Conservation (phyloP, 2,329 filamentous ascomycete species). For the Hypoxylon sp. region DNA sequence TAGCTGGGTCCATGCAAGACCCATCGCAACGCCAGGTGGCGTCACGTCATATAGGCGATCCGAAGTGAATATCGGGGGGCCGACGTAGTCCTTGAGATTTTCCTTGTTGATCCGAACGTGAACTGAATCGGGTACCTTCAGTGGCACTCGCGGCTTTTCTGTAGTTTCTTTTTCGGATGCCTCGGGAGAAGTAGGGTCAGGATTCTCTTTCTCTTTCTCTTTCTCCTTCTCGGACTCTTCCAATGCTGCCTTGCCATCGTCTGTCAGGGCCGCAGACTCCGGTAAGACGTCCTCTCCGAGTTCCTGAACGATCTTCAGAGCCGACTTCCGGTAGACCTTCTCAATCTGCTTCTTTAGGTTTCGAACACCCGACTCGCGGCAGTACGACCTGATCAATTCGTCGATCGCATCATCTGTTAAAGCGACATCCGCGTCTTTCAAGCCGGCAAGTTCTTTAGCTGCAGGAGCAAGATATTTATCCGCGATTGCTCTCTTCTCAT, state of each 20-base stretch:
- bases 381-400: conserved; percentile 98
- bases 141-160: conserved; percentile 78
- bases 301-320: conserved; percentile 96
- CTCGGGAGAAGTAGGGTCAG: conserved; percentile 50
- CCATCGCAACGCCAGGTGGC: conserved; percentile 96
- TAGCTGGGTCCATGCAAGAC: conserved; percentile 97
- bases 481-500: conserved; percentile 99
- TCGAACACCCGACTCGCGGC: conserved; percentile 94
- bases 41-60: conserved; percentile 95
- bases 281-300: conserved; percentile 86
- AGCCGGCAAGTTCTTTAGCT: conserved; percentile 92
- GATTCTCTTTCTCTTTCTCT: conserved; percentile 67
- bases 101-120: conserved; percentile 89
- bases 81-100: conserved; percentile 96
- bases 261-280: conserved; percentile 85
- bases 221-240: conserved; percentile 79
- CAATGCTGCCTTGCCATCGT: conserved; percentile 84
- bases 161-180: conserved; percentile 73
- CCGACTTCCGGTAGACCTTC: conserved; percentile 97
- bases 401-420: conserved; percentile 89
- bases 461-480: conserved; percentile 92
- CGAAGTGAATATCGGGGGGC: conserved; percentile 93
- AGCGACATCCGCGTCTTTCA: conserved; percentile 92
- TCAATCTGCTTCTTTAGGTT: conserved; percentile 99
- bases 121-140: conserved; percentile 88